Conservation (phyloP, 2,329 filamentous ascomycete genomes). For the Colletotrichum horii region DNA sequence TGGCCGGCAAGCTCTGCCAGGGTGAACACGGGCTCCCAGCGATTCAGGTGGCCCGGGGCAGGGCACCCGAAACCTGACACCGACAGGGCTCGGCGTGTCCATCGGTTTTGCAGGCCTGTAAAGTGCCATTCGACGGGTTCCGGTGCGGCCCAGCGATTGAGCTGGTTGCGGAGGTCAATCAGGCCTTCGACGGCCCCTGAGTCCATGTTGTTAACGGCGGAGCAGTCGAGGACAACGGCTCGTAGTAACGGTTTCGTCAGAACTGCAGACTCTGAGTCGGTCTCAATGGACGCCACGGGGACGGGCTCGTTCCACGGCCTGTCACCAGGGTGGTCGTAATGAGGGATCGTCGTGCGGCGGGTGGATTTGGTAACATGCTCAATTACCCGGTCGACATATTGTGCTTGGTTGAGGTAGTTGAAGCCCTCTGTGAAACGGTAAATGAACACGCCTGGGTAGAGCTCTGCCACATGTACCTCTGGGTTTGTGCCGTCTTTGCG, state of each 20-base stretch:
- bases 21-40: slow-evolving; percentile 22
- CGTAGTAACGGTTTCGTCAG: slow-evolving; percentile 45
- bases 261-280: not conserved
- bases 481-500: slow-evolving; percentile 58
- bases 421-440: slow-evolving; percentile 61
- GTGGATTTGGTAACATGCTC: slow-evolving; percentile 48
- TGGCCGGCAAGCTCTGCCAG: slow-evolving; percentile 23
- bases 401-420: slow-evolving; percentile 60
- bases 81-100: slow-evolving; percentile 61
- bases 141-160: slow-evolving; percentile 57
- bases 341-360: slow-evolving; percentile 30
- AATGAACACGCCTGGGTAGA: slow-evolving; percentile 59
- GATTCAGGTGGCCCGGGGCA: not conserved
- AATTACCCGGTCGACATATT: slow-evolving; percentile 55
- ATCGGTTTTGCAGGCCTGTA: slow-evolving; percentile 57
- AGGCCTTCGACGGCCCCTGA: slow-evolving; percentile 62
- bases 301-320: slow-evolving; percentile 61
- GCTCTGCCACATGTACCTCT: slow-evolving; percentile 46
- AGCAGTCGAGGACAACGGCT: slow-evolving; percentile 63
- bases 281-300: slow-evolving; percentile 26
- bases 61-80: slow-evolving; percentile 60
- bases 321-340: slow-evolving; percentile 29
- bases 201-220: slow-evolving; percentile 61
- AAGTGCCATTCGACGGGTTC: slow-evolving; percentile 57
- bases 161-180: slow-evolving; percentile 58